phyloP scores from a whole-genome alignment of 805 yeast species.

The Metschnikowia gelsemii region DNA sequence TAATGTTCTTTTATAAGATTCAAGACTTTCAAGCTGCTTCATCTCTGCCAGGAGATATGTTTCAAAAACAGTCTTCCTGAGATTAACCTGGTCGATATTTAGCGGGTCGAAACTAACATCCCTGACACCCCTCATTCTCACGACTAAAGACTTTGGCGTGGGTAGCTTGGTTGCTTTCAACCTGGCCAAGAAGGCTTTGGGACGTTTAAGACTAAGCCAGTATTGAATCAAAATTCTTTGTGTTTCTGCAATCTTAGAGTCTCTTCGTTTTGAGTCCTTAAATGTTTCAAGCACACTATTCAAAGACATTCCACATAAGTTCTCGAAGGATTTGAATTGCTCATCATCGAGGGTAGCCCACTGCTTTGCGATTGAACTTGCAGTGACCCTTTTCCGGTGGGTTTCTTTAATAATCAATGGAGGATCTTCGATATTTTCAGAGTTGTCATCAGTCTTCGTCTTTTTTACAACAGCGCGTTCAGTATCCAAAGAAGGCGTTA shows the following conservation, averaged over 20 bases:
- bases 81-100: conserved; percentile 17
- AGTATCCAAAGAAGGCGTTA: conserved; percentile 3
- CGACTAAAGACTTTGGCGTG: conserved; percentile 17
- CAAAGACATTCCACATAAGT: conserved; percentile 13
- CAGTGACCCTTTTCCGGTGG: conserved; percentile 13
- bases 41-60: conserved; percentile 42
- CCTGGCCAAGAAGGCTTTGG: conserved; percentile 19
- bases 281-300: conserved; percentile 17
- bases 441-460: background rate
- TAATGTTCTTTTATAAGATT: conserved; percentile 26
- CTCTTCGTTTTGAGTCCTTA: conserved; percentile 9
- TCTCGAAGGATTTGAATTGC: conserved; percentile 13
- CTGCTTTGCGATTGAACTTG: conserved; percentile 17
- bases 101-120: conserved; percentile 15
- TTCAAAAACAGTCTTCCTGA: conserved; percentile 22
- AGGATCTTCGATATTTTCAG: conserved; percentile 2
- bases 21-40: conserved; percentile 36
- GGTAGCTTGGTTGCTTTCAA: conserved; percentile 21
- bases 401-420: conserved; percentile 8
- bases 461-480: conserved; percentile 12
- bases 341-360: conserved; percentile 18
- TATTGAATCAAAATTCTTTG: conserved; percentile 17
- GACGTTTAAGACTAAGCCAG: conserved; percentile 17
- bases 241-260: conserved; percentile 16
- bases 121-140: conserved; percentile 14